A percentile compares a stretch with the other conserved stretches of the same genome.
Evolutionary conservation across 192 early-diverging fungal species (phyloP).

Genomic region (Cladochytrium replicatum): DNA sequence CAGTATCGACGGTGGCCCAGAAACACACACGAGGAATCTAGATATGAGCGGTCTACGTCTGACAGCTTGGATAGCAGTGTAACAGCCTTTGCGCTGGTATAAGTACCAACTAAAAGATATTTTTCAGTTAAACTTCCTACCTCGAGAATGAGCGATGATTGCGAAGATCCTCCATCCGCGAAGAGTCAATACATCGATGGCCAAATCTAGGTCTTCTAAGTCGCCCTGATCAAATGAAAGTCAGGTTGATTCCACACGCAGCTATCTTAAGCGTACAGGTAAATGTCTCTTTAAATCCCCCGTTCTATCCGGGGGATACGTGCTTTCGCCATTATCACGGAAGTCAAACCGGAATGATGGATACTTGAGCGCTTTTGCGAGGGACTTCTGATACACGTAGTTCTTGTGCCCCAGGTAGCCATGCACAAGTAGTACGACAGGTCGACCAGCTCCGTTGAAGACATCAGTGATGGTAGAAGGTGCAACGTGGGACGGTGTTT

Average conservation of each 20-base stretch:
- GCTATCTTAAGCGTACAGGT: not conserved
- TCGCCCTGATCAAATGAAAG: constrained; percentile 18
- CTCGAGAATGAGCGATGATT: constrained; percentile 29
- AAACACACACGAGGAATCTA: not conserved
- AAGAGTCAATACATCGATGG: constrained; percentile 17
- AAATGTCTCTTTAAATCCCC: not conserved
- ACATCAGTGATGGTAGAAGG: no score
- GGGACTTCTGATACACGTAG: no score
- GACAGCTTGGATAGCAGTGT: not conserved
- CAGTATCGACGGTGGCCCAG: not conserved
- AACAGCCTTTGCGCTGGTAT: no score
- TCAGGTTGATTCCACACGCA: not conserved
- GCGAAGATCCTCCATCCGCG: constrained; percentile 24
- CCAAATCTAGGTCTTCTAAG: constrained; percentile 21
- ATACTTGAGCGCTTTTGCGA: no score
- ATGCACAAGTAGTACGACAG: no score
- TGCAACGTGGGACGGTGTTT: no score
- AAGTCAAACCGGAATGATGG: constrained; percentile 38
- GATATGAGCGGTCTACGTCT: not conserved
- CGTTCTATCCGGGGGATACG: constrained; percentile 16
- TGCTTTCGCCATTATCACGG: constrained; percentile 32
- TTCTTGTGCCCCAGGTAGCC: no score
- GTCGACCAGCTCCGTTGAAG: no score
- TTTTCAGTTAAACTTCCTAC: constrained; percentile 18
- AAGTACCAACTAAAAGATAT: no score